Evolutionary conservation across 768 basidiomycete species (phyloP).

Genomic region (Nidularia pulvinata): DNA sequence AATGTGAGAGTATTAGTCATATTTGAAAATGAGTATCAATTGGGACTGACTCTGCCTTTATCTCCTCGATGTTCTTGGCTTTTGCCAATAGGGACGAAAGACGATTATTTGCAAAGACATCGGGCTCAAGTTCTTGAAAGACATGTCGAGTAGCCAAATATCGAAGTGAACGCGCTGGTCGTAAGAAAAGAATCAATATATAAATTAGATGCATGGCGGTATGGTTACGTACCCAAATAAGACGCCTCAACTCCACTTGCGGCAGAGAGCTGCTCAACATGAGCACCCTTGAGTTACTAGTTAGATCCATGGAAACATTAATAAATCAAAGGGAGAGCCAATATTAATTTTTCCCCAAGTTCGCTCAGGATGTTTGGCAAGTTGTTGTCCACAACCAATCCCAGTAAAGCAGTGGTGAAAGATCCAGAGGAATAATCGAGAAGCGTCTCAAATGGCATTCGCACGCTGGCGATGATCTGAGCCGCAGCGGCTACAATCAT

Average conservation of each 20-base stretch:
- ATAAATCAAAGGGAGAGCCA: no score
- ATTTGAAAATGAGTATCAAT: no score
- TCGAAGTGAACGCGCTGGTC: constrained; percentile 29
- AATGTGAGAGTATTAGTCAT: no score
- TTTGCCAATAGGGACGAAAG: constrained; percentile 27
- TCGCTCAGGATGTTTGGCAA: neutral
- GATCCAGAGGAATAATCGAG: constrained; percentile 5
- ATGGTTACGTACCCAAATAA: neutral
- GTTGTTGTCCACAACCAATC: neutral
- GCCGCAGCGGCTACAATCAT: constrained; percentile 19
- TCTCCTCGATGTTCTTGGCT: constrained; percentile 17
- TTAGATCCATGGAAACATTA: neutral
- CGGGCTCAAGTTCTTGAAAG: constrained; percentile 27
- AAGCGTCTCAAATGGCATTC: constrained; percentile 11
- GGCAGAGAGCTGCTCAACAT: neutral
- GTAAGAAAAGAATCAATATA: neutral
- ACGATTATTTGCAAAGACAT: constrained; percentile 32
- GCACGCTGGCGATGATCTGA: constrained; percentile 19
- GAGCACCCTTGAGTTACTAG: neutral
- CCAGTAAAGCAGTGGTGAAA: neutral
- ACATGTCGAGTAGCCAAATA: constrained; percentile 30
- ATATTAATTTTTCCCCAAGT: neutral
- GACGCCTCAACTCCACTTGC: neutral
- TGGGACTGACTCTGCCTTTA: constrained; percentile 22
- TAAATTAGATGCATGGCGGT: neutral